Conservation (phyloP, 306 rosid species). For the Sechiopsis laciniata region DNA sequence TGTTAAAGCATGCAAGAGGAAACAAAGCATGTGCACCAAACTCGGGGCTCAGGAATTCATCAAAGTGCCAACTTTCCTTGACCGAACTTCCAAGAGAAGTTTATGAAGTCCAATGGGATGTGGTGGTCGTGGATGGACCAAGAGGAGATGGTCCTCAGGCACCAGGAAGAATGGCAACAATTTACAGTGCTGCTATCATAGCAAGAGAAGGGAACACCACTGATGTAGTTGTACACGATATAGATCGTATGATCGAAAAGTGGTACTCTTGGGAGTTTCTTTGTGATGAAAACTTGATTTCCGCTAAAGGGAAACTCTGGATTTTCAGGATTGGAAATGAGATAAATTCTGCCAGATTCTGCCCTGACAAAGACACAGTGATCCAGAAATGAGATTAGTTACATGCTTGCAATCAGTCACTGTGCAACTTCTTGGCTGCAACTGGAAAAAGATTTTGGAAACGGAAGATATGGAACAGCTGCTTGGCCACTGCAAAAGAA, state of each 20-base stretch:
- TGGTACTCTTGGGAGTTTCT: constrained; percentile 96
- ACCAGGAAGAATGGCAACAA: constrained; percentile 75
- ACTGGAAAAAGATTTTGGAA: background rate
- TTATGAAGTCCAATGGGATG: constrained; percentile 63
- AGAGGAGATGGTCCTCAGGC: constrained; percentile 53
- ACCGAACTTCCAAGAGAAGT: constrained; percentile 59
- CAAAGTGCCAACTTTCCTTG: constrained; percentile 74
- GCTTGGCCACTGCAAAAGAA: constrained; percentile 8
- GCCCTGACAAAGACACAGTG: constrained; percentile 31
- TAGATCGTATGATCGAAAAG: constrained; percentile 68
- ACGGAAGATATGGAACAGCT: background rate
- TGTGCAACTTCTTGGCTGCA: constrained; percentile 1
- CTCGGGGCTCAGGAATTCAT: constrained; percentile 40
- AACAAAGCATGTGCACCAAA: constrained; percentile 44
- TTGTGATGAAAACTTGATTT: constrained; percentile 70
- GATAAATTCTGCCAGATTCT: constrained; percentile 52
- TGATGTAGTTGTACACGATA: constrained; percentile 65
- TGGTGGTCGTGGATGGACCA: constrained; percentile 80
- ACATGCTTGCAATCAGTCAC: background rate
- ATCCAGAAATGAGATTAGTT: constrained; percentile 26
- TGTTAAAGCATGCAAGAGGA: constrained; percentile 66
- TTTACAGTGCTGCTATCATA: constrained; percentile 59
- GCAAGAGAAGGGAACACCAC: constrained; percentile 64
- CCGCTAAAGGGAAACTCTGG: constrained; percentile 79
- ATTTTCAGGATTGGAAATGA: constrained; percentile 55